A percentile compares a stretch with the other conserved stretches of the same genome.
Evolutionary conservation across 2,329 filamentous ascomycete genomes (phyloP).

Genomic region (Microascus cirrosus): DNA sequence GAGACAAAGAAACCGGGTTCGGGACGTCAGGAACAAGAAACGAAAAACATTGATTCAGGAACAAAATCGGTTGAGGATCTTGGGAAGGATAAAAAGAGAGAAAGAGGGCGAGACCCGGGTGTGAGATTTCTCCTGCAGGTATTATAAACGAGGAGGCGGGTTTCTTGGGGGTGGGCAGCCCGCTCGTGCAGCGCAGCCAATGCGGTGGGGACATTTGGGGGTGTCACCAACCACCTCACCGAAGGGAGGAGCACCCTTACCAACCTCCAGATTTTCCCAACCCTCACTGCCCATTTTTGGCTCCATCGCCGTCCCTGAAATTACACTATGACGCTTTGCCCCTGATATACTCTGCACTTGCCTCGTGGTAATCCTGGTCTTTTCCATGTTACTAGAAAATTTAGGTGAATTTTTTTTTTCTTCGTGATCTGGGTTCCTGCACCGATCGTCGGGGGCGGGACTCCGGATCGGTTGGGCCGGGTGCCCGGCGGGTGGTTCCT

Average conservation of each 20-base stretch:
- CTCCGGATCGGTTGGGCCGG: not conserved
- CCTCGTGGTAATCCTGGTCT: not conserved
- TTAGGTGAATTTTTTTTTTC: not conserved
- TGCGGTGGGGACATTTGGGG: not conserved
- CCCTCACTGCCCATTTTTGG: not conserved
- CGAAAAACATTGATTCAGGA: not conserved
- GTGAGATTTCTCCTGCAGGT: not conserved
- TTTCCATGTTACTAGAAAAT: too few species aligned
- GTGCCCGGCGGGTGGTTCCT: not conserved
- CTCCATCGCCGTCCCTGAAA: not conserved
- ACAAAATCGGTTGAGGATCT: not conserved
- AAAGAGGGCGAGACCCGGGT: not conserved
- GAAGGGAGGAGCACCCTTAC: too few species aligned
- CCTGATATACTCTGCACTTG: not conserved
- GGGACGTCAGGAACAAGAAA: not conserved
- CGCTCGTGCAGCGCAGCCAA: not conserved
- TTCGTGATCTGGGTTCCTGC: not conserved
- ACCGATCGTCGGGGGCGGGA: not conserved
- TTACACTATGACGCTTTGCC: not conserved
- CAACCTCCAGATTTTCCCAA: slow-evolving; percentile 1
- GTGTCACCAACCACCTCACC: slow-evolving; percentile 1
- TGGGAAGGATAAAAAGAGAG: not conserved
- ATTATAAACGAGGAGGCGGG: not conserved
- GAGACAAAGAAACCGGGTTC: not conserved
- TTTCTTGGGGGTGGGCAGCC: not conserved